Evolutionary conservation across 495 filamentous ascomycete species (phyloP), one percentile per base, ranked within the genome.

Genomic region (Penicillium lagena): DNA sequence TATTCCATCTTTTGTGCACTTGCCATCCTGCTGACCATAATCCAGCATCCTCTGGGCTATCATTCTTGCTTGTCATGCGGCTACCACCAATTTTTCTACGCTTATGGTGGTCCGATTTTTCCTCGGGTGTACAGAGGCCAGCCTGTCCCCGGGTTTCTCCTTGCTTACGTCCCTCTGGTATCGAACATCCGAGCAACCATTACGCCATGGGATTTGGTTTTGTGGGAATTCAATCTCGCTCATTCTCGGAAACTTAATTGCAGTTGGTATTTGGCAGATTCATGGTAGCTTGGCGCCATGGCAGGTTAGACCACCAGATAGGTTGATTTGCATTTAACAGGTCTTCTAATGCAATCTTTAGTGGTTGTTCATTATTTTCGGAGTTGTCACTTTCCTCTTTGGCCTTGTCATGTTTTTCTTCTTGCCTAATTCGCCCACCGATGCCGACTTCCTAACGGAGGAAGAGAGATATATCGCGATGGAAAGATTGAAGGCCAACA

Each of bases 141-240:
- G 36, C 49, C 54, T 55, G 46, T 65, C 62, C 13, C 47, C 64
- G 14, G 50, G 54, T 0, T 58, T 53, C n/a, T 54, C 42, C 11
- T 15, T 56, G 7, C 45, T 61, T 27, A 59, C 66, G 10, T 70
- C 67, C 3, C 59, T 67, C 28, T 61, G 56, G 52, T 70, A 76
- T 43, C 71, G 67, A 4, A 60, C 68, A 10, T 56, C 59, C 9
- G 73, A 79, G 42, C 76, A 78, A 40, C 72, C 74, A 11, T 49
- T 77, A 1, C 64, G 77, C 13, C 70, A 74, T 33, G 75, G 73
- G 6, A 52, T 72, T 7, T 80, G 75, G 75, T 79, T 61, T 27
- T 53, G 49, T 28, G 52, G 59, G n/a, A 62, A 56, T 14, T 51
- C 52, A 0, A 30, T 63, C 13, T 54, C 59, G 1, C 13, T 47